Evolutionary conservation across 2,329 filamentous ascomycete species (phyloP), one percentile per base, ranked within the genome.

Genomic region (Diaporthe capsici): DNA sequence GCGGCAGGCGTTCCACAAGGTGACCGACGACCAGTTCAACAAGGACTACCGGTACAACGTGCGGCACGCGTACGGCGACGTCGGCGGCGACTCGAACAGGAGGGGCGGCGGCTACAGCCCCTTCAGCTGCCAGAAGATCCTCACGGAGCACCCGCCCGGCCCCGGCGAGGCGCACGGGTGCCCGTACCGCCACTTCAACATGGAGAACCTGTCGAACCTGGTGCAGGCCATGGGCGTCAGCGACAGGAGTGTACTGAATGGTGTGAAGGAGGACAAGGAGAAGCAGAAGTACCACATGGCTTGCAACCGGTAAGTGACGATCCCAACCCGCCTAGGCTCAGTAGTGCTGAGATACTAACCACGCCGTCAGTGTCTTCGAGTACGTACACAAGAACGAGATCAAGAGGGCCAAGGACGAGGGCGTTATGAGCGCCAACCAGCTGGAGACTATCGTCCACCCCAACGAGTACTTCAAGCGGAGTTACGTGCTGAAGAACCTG

Each of bases 31-130:
- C 81, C 93, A 93, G 49, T 99, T 98, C 89, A 97, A 97, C 85
- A 98, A 98, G 82, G 95, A 98, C 82, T 98, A 99, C 86, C 91
- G 94, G 60, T 99, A 99, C 89, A 98, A 99, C 83, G 91, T 98
- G 75, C 94, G 96, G n/a, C 96, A 99, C 88, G 85, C 89, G 0
- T 99, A 98, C 83, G 97, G 97, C 79, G 96, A 98, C 81, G 97
- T 98, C 0, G 97, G 97, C 73, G 96, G 96, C 75, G 96, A 98
- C 84, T 89, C 92, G 28, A 98, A 98, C 82, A 91, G 96, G 44
- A 91, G 96, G 72, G 94, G 95, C 57, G 91, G 94, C 73, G 96
- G 96, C 28, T 98, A 98, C 83, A 94, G 94, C 67, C 95, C 97
- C 0, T 97, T 95, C 82, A 97, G 94, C 72, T 99, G 97, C 83